A percentile compares a stretch with the other conserved stretches of the same genome.
These are phyloP conservation scores for Sporothrix schenckii DNA, from an alignment of 2,329 filamentous ascomycete species.

Conservation along the genomic window DNA sequence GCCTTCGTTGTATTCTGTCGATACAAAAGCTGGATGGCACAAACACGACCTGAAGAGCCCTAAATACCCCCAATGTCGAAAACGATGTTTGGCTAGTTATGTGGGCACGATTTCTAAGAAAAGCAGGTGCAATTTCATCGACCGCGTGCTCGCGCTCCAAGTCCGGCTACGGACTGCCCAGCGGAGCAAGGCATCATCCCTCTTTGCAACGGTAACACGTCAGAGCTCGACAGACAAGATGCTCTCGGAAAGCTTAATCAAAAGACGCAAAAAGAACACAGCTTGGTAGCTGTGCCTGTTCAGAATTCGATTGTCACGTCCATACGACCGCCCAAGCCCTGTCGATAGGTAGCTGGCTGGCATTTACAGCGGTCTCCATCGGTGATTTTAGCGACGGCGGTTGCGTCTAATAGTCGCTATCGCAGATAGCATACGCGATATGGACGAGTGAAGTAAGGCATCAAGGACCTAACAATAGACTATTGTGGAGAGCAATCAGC, in stretches of 20 bases:
- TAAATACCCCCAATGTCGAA: background rate
- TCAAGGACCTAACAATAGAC: background rate
- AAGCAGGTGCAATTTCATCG: too few species aligned
- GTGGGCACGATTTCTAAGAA: background rate
- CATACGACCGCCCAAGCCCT: background rate
- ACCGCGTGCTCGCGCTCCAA: background rate
- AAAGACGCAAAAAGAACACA: background rate
- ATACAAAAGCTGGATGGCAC: background rate
- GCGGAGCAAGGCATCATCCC: conserved; percentile 21
- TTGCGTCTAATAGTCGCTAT: conserved; percentile 12
- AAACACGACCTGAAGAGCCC: background rate
- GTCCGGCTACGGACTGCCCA: background rate
- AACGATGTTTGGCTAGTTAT: background rate
- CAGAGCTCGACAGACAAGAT: background rate
- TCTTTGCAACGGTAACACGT: background rate
- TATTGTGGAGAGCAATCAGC: too few species aligned
- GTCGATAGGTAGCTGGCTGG: background rate
- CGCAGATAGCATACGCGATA: conserved; percentile 22
- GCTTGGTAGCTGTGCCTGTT: background rate
- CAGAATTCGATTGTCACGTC: background rate
- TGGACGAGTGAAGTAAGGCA: background rate
- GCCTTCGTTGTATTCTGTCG: background rate
- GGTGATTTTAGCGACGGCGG: conserved; percentile 2
- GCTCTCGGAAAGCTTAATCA: background rate
- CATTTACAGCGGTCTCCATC: conserved; percentile 12